Evolutionary conservation across 768 basidiomycete species (phyloP).

Genomic region (Solioccasus polychromus): DNA sequence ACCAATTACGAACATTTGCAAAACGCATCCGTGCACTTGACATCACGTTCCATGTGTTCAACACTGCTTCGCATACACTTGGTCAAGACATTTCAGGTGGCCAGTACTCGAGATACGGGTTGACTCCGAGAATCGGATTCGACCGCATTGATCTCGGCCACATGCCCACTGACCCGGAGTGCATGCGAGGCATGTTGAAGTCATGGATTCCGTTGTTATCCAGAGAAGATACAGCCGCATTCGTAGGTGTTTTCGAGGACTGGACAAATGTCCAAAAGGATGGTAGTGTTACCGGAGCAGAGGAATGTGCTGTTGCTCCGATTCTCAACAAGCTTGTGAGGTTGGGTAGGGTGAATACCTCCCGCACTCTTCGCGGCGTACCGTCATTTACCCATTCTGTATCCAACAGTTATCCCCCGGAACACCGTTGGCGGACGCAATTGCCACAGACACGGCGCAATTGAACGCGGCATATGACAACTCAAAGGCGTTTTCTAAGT

Average conservation of each 20-base stretch:
- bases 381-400: background rate
- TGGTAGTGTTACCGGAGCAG: slow-evolving; percentile 12
- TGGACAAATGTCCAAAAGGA: slow-evolving; percentile 28
- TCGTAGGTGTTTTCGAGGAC: slow-evolving; percentile 44
- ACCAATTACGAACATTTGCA: slow-evolving; percentile 38
- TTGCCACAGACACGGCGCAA: background rate
- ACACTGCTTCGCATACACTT: slow-evolving; percentile 37
- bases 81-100: slow-evolving; percentile 35
- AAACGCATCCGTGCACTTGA: slow-evolving; percentile 36
- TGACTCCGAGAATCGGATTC: slow-evolving; percentile 32
- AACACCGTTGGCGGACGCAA: slow-evolving; percentile 5
- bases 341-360: slow-evolving; percentile 19
- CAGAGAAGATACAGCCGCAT: slow-evolving; percentile 25
- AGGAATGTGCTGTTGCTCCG: slow-evolving; percentile 6
- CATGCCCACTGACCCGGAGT: slow-evolving; percentile 34
- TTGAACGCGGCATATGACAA: slow-evolving; percentile 38
- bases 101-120: slow-evolving; percentile 15
- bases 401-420: slow-evolving; percentile 13
- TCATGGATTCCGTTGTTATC: slow-evolving; percentile 38
- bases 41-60: slow-evolving; percentile 33
- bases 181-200: slow-evolving; percentile 27
- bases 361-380: background rate
- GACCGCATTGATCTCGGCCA: slow-evolving; percentile 46
- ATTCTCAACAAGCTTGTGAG: slow-evolving; percentile 15
- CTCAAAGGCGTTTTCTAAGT: slow-evolving; percentile 35